phyloP scores from a whole-genome alignment of 1,284 basidiomycete species.

The Pseudomicrostroma phylloplanum region DNA sequence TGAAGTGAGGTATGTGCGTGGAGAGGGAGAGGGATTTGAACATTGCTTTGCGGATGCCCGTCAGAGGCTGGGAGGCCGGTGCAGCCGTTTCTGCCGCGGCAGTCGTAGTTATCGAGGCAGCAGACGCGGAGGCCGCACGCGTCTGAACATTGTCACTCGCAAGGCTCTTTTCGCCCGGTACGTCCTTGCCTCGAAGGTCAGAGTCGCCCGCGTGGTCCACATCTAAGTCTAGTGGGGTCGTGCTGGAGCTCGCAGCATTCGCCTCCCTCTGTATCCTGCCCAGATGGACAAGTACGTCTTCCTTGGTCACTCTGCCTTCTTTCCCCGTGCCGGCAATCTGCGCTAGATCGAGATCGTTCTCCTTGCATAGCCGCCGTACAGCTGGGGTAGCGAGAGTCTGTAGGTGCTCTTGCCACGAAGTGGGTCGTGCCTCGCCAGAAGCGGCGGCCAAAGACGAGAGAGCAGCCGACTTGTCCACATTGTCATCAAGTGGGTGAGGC shows the following conservation, averaged over 20 bases:
- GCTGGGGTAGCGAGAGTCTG: conserved; percentile 63
- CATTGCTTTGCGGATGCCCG: conserved; percentile 45
- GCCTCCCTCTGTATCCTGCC: background rate
- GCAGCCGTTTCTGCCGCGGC: background rate
- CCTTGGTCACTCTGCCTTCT: conserved; percentile 67
- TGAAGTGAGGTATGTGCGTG: conserved; percentile 66
- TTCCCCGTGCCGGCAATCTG: conserved; percentile 66
- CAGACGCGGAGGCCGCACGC: background rate
- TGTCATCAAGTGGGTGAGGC: background rate
- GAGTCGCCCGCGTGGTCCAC: background rate
- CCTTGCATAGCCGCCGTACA: conserved; percentile 68
- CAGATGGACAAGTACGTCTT: conserved; percentile 57
- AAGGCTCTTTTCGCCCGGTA: background rate
- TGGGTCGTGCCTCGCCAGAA: conserved; percentile 2
- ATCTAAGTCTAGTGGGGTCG: too few species aligned
- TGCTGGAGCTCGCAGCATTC: too few species aligned
- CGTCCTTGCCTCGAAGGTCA: background rate
- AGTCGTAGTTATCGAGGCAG: background rate
- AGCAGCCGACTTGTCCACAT: background rate
- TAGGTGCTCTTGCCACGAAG: conserved; percentile 34
- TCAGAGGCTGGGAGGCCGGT: conserved; percentile 2
- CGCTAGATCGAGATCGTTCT: conserved; percentile 60
- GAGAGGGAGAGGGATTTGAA: conserved; percentile 48
- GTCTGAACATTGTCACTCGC: background rate
- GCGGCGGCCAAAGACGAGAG: background rate